These are phyloP conservation scores for Trichoderma virens DNA, from an alignment of 495 filamentous ascomycete species.

Conservation along the genomic window DNA sequence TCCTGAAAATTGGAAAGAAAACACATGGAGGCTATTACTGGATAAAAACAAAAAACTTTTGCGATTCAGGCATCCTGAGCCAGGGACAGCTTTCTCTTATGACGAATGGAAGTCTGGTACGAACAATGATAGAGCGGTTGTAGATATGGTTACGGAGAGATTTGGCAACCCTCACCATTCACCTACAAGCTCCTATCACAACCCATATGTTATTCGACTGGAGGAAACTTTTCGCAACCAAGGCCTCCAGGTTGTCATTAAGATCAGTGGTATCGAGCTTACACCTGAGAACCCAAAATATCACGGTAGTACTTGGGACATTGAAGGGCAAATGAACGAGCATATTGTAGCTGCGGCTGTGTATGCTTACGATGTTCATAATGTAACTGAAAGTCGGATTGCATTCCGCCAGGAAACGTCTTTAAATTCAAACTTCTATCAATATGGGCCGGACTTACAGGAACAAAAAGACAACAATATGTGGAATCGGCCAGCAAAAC, in stretches of 20 bases:
- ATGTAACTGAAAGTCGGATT: slow-evolving; percentile 44
- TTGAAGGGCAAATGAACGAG: slow-evolving; percentile 47
- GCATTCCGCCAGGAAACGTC: slow-evolving; percentile 36
- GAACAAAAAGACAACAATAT: not conserved
- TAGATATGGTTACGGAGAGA: not conserved
- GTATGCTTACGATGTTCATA: slow-evolving; percentile 50
- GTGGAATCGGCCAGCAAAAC: too few relatives aligned
- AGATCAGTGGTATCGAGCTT: slow-evolving; percentile 53
- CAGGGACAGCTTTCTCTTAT: slow-evolving; percentile 10
- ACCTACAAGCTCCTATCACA: not conserved
- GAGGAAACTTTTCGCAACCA: slow-evolving; percentile 12
- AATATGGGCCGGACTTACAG: slow-evolving; percentile 3
- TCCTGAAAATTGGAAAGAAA: not conserved
- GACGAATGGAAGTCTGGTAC: slow-evolving; percentile 11
- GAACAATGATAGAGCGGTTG: not conserved
- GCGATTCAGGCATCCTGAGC: slow-evolving; percentile 3
- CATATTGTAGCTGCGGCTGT: slow-evolving; percentile 46
- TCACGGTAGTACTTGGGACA: slow-evolving; percentile 23
- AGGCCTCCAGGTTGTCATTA: slow-evolving; percentile 55
- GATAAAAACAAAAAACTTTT: slow-evolving; percentile 2
- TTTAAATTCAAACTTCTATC: not conserved
- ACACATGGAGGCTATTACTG: not conserved
- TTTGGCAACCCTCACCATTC: not conserved
- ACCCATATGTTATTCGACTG: not conserved
- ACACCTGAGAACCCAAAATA: slow-evolving; percentile 44